These are phyloP conservation scores for Fusarium temperatum DNA, from an alignment of 2,329 filamentous ascomycete species.

Conservation along the genomic window DNA sequence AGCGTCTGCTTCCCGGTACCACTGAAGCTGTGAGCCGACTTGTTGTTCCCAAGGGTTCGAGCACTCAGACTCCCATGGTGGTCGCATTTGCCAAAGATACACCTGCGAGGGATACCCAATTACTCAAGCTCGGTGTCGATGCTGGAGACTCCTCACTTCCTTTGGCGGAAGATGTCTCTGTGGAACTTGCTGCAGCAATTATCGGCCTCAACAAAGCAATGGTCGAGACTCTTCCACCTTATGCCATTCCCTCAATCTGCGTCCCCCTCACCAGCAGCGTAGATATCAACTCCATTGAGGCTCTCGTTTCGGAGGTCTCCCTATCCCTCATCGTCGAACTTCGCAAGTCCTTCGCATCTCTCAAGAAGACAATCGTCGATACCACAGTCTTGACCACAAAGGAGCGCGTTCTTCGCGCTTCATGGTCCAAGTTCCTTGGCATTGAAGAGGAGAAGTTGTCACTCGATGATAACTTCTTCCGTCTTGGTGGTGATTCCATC, in stretches of 20 bases:
- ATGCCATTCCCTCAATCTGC: conserved; percentile 39
- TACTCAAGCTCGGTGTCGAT: conserved; percentile 19
- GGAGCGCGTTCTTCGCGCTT: conserved; percentile 26
- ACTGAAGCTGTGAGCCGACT: conserved; percentile 24
- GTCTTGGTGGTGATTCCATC: conserved; percentile 40
- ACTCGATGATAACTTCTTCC: conserved; percentile 43
- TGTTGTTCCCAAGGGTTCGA: conserved; percentile 27
- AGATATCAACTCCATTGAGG: conserved; percentile 5
- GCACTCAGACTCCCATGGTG: conserved; percentile 34
- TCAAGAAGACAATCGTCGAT: conserved; percentile 26
- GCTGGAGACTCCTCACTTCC: conserved; percentile 1
- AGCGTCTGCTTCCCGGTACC: conserved; percentile 29
- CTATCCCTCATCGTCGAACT: conserved; percentile 26
- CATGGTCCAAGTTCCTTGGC: conserved; percentile 36
- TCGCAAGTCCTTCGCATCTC: conserved; percentile 19
- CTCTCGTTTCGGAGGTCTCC: conserved; percentile 1
- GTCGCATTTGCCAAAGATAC: conserved; percentile 31
- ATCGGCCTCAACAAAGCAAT: conserved; percentile 39
- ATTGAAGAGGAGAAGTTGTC: conserved; percentile 37
- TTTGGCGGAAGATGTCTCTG: conserved; percentile 21
- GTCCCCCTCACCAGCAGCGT: conserved; percentile 12
- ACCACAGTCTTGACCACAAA: conserved; percentile 30
- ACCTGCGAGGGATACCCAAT: neutral
- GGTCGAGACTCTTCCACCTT: conserved; percentile 39
- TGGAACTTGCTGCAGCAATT: conserved; percentile 33